Conservation (phyloP, 2,329 filamentous ascomycete species). For the Xylaria sp. region DNA sequence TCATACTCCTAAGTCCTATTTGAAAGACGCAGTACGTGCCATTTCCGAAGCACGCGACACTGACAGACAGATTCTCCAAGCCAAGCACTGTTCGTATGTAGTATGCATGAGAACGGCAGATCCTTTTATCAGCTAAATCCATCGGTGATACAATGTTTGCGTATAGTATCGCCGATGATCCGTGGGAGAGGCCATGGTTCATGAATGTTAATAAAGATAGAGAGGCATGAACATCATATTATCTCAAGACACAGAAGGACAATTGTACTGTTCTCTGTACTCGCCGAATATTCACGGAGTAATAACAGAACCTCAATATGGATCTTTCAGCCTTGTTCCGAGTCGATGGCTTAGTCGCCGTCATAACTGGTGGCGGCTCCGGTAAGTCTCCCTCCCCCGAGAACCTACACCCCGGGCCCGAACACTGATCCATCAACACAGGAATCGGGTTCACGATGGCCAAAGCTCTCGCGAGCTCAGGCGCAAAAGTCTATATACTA, state of each 20-base stretch:
- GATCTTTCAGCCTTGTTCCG: constrained; percentile 33
- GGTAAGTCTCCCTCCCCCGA: constrained; percentile 20
- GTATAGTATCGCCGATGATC: constrained; percentile 13
- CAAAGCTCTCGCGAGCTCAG: constrained; percentile 54
- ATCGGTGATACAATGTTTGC: constrained; percentile 23
- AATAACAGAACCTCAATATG: constrained; percentile 13
- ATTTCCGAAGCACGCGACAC: not conserved
- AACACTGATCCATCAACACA: not conserved
- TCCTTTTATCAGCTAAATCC: constrained; percentile 19
- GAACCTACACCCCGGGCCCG: not conserved
- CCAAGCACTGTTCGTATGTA: not conserved
- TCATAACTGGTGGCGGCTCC: constrained; percentile 37
- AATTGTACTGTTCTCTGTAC: not conserved
- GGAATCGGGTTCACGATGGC: constrained; percentile 36
- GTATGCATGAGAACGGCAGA: not conserved
- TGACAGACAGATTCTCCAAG: not conserved
- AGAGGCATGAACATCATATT: not conserved
- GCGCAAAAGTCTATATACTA: constrained; percentile 63
- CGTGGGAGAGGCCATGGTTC: not conserved
- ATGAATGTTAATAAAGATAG: constrained; percentile 16
- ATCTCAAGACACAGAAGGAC: not conserved
- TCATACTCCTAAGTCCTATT: not conserved
- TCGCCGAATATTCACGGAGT: not conserved
- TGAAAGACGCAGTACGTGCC: not conserved
- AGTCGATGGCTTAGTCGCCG: constrained; percentile 40